phyloP scores from a whole-genome alignment of 352 stramenopile genomes.

The Globisporangium solare region DNA sequence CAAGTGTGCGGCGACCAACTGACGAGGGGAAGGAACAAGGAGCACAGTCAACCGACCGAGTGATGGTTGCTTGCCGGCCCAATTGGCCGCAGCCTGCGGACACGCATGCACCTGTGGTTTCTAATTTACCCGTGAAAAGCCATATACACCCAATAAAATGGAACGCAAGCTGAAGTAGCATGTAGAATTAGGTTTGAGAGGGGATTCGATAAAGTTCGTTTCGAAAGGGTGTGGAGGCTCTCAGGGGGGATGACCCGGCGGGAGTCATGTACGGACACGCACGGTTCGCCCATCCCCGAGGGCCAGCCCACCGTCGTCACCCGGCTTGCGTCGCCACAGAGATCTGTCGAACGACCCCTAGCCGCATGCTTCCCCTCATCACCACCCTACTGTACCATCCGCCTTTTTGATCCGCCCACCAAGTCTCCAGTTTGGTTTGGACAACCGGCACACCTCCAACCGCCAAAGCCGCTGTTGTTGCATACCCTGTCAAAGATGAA shows the following conservation, averaged over 20 bases:
- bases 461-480: too few species aligned
- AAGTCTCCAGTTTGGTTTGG: not conserved
- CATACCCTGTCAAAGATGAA: too few species aligned
- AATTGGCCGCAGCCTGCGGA: not conserved
- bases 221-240: not conserved
- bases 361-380: too few species aligned
- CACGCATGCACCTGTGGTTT: not conserved
- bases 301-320: not conserved
- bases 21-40: too few species aligned
- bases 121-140: not conserved
- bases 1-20: too few species aligned
- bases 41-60: too few species aligned
- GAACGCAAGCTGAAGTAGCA: not conserved
- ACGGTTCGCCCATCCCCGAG: constrained; percentile 6
- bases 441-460: not conserved
- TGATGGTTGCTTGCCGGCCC: constrained; percentile 4
- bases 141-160: constrained; percentile 11
- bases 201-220: not conserved
- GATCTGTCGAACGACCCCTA: not conserved
- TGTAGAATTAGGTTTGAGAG: not conserved
- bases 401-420: not conserved
- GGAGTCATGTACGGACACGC: not conserved
- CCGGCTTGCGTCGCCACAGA: not conserved
- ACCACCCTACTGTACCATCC: not conserved
- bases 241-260: constrained; percentile 2